A percentile compares a stretch with the other conserved stretches of the same genome.
phyloP scores from a whole-genome alignment of 2,329 filamentous ascomycete species.

The Trichoderma afroharzianum region DNA sequence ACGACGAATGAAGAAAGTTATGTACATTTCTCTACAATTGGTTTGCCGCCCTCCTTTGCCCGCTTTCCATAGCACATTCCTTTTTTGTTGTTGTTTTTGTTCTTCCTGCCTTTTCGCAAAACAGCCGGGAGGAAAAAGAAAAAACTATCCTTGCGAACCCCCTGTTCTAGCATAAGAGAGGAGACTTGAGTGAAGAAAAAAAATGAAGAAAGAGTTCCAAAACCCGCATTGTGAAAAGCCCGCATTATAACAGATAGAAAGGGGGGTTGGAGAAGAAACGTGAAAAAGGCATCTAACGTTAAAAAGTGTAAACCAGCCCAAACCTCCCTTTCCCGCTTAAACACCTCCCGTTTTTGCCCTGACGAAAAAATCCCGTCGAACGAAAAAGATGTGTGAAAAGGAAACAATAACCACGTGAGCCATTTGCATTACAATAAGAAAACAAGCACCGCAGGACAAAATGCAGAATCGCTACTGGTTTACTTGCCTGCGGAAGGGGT shows the following conservation, averaged over 20 bases:
- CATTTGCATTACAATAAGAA: neutral
- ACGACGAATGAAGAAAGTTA: slow-evolving; percentile 1
- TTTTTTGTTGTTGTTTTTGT: neutral
- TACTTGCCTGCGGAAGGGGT: slow-evolving; percentile 35
- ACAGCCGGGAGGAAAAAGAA: neutral
- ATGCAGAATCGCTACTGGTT: neutral
- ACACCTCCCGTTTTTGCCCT: neutral
- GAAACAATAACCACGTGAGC: neutral
- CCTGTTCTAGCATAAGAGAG: slow-evolving; percentile 10
- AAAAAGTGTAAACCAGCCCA: slow-evolving; percentile 1
- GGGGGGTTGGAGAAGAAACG: neutral
- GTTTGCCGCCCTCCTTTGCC: neutral
- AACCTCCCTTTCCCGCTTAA: neutral
- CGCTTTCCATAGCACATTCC: neutral
- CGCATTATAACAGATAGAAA: slow-evolving; percentile 7
- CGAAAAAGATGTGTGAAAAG: neutral
- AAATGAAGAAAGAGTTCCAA: neutral
- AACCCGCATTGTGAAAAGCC: neutral
- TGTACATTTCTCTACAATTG: slow-evolving; percentile 17
- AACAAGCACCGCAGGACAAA: neutral
- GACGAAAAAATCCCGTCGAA: neutral
- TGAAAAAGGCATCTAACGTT: slow-evolving; percentile 5
- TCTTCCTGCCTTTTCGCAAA: neutral
- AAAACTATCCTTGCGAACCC: neutral
- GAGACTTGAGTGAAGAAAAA: neutral